Evolutionary conservation across 306 rosid genomes (phyloP).

Genomic region (Corylus heterophylla): DNA sequence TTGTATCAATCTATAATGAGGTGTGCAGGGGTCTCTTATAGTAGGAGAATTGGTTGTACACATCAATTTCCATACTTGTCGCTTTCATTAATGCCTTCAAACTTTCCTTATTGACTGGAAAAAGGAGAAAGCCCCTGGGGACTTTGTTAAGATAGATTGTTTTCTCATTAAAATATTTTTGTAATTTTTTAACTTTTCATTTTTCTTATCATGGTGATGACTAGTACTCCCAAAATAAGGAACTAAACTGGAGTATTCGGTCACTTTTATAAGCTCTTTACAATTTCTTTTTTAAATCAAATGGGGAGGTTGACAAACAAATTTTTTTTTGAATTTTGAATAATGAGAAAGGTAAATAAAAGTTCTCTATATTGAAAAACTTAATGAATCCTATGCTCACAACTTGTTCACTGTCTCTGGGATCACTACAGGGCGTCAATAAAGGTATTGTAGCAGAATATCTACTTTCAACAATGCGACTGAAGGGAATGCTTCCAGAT

Average conservation of each 20-base stretch:
- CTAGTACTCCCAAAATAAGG: no score
- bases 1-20: not conserved
- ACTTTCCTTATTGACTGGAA: not conserved
- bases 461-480: constrained; percentile 57
- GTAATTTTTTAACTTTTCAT: no score
- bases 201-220: not conserved
- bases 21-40: not conserved
- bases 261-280: no score
- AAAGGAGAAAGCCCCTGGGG: not conserved
- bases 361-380: not conserved
- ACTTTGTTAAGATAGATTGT: not conserved
- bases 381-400: not conserved
- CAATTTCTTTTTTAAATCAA: no score
- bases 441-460: constrained; percentile 80
- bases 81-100: not conserved
- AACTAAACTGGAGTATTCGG: no score
- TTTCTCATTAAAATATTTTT: not conserved
- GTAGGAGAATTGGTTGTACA: not conserved
- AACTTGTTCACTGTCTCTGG: not conserved
- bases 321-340: not conserved
- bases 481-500: constrained; percentile 63
- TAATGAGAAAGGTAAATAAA: not conserved
- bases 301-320: no score
- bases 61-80: not conserved
- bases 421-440: constrained; percentile 66